Percentiles rank a stretch among this genome's conserved stretches.
Conservation (phyloP, 2,329 filamentous ascomycete species). For the Fusarium azukiicola region DNA sequence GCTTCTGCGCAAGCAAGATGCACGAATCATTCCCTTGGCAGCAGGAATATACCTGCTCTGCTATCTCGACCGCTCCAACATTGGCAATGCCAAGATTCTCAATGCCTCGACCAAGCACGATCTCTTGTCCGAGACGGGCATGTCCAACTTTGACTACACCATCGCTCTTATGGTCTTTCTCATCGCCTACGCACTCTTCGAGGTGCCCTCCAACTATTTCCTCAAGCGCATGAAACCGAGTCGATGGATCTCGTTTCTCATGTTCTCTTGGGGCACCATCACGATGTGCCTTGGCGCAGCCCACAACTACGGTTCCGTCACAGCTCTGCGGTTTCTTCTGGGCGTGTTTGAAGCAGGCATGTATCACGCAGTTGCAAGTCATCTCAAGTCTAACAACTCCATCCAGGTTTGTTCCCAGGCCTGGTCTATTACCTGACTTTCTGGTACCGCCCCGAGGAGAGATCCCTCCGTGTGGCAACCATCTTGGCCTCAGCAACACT, state of each 20-base stretch:
- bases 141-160: conserved; percentile 76
- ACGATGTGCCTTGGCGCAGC: conserved; percentile 67
- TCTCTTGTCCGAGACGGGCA: conserved; percentile 69
- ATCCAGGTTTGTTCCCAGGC: conserved; percentile 46
- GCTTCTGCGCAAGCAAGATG: conserved; percentile 46
- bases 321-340: conserved; percentile 56
- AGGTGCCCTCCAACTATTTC: conserved; percentile 68
- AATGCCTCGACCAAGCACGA: conserved; percentile 59
- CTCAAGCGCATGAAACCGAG: conserved; percentile 71
- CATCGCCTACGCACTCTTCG: conserved; percentile 78
- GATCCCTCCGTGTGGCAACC: conserved; percentile 82
- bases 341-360: conserved; percentile 57
- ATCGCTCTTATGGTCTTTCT: conserved; percentile 64
- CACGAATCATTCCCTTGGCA: conserved; percentile 48
- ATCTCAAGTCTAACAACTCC: conserved; percentile 64
- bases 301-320: conserved; percentile 57
- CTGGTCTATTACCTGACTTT: conserved; percentile 75
- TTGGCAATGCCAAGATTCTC: conserved; percentile 66
- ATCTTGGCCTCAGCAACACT: conserved; percentile 84
- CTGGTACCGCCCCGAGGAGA: conserved; percentile 86
- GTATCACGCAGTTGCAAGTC: background rate
- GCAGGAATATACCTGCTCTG: conserved; percentile 62
- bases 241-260: conserved; percentile 65
- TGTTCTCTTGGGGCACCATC: conserved; percentile 61
- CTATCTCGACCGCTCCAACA: conserved; percentile 75